Conservation (phyloP, 1,284 basidiomycete species). For the Schizophyllum amplum region DNA sequence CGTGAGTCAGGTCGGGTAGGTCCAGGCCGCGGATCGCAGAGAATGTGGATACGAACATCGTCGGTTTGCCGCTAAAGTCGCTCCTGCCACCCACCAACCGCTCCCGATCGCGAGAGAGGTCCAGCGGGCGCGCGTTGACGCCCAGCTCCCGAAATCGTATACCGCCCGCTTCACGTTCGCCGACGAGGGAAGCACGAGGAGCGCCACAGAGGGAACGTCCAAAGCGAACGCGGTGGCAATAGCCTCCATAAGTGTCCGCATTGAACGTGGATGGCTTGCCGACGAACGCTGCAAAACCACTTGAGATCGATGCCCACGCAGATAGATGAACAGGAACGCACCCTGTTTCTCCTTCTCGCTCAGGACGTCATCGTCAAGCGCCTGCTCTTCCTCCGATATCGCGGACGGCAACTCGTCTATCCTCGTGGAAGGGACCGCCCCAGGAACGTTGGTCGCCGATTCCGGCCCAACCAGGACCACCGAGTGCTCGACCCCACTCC, state of each 20-base stretch:
- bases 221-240: conserved; percentile 63
- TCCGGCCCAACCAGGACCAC: conserved; percentile 48
- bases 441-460: conserved; percentile 43
- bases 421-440: conserved; percentile 15
- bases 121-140: conserved; percentile 55
- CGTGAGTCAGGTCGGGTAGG: conserved; percentile 60
- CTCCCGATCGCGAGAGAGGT: conserved; percentile 39
- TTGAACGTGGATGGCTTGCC: conserved; percentile 44
- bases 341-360: conserved; percentile 16
- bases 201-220: conserved; percentile 58
- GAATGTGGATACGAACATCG: conserved; percentile 57
- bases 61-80: conserved; percentile 40
- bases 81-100: conserved; percentile 30
- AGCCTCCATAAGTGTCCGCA: conserved; percentile 50
- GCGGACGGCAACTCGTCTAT: neutral
- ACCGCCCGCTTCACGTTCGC: conserved; percentile 53
- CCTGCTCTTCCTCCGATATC: conserved; percentile 12
- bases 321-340: conserved; percentile 1
- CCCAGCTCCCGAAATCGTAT: conserved; percentile 57
- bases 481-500: conserved; percentile 41
- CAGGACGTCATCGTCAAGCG: conserved; percentile 14
- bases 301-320: too few relatives aligned
- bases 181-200: conserved; percentile 57
- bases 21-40: conserved; percentile 67
- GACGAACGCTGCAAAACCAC: conserved; percentile 36